Evolutionary conservation across 805 yeast species (phyloP).

Genomic region (Ogataea pini): DNA sequence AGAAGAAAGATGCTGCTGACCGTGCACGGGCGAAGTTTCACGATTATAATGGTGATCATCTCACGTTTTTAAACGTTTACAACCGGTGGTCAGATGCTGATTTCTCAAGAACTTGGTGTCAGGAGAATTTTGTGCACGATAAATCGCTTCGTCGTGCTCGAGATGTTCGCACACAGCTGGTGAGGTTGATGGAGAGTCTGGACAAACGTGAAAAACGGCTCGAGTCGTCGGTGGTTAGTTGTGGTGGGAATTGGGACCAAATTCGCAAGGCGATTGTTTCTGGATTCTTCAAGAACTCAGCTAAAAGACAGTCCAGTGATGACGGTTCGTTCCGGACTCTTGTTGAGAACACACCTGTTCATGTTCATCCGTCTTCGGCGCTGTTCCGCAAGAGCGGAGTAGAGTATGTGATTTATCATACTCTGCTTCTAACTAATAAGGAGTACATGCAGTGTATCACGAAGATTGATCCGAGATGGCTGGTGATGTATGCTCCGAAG

Average conservation of each 20-base stretch:
- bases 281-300: slow-evolving; percentile 68
- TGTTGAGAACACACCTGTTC: slow-evolving; percentile 70
- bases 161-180: slow-evolving; percentile 77
- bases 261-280: slow-evolving; percentile 64
- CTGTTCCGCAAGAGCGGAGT: slow-evolving; percentile 54
- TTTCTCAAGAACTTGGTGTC: slow-evolving; percentile 71
- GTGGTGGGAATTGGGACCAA: slow-evolving; percentile 56
- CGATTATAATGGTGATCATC: slow-evolving; percentile 78
- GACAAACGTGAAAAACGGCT: slow-evolving; percentile 25
- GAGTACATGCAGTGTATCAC: slow-evolving; percentile 93
- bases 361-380: slow-evolving; percentile 85
- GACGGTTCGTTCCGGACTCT: slow-evolving; percentile 55
- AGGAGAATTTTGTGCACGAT: slow-evolving; percentile 76
- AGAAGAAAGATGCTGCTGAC: slow-evolving; percentile 74
- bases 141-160: slow-evolving; percentile 74
- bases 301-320: slow-evolving; percentile 59
- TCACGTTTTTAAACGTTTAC: slow-evolving; percentile 79
- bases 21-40: slow-evolving; percentile 71
- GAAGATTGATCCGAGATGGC: slow-evolving; percentile 80
- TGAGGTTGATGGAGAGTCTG: slow-evolving; percentile 53
- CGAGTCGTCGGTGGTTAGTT: slow-evolving; percentile 37
- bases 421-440: slow-evolving; percentile 75
- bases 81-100: slow-evolving; percentile 68
- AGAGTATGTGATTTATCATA: slow-evolving; percentile 81
- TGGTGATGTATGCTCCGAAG: slow-evolving; percentile 66